Evolutionary conservation across 1,139 yeast species (phyloP).

Genomic region (Pichia sp.): DNA sequence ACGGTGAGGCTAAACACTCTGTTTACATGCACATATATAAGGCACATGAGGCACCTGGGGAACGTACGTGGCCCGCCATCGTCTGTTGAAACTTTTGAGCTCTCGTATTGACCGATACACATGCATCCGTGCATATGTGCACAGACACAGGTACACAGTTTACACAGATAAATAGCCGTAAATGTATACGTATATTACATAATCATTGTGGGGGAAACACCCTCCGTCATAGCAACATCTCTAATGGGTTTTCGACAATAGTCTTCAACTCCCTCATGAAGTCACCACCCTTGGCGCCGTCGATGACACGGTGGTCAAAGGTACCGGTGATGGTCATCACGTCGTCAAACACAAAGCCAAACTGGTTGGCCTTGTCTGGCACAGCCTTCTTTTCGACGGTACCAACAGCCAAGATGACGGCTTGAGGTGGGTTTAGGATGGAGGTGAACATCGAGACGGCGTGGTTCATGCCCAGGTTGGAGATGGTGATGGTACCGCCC

Average conservation of each 20-base stretch:
- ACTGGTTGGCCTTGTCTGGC: slow-evolving; percentile 85
- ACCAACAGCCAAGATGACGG: slow-evolving; percentile 90
- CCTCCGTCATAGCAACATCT: slow-evolving; percentile 62
- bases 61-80: no score
- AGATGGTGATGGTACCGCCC: slow-evolving; percentile 98
- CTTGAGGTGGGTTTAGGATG: slow-evolving; percentile 96
- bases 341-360: slow-evolving; percentile 89
- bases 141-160: no score
- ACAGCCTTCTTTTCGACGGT: slow-evolving; percentile 90
- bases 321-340: slow-evolving; percentile 91
- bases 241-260: slow-evolving; percentile 93
- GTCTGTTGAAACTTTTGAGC: background rate
- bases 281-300: slow-evolving; percentile 98
- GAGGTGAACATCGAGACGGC: slow-evolving; percentile 93
- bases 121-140: background rate
- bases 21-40: background rate
- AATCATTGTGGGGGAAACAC: background rate
- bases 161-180: no score
- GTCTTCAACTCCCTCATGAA: slow-evolving; percentile 90
- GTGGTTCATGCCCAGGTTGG: slow-evolving; percentile 97
- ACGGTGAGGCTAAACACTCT: background rate
- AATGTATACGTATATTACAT: background rate
- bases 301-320: slow-evolving; percentile 95
- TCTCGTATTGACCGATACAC: background rate
- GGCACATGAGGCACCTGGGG: no score